Evolutionary conservation across 768 basidiomycete genomes (phyloP).

Genomic region (Lactarius akahatsu): DNA sequence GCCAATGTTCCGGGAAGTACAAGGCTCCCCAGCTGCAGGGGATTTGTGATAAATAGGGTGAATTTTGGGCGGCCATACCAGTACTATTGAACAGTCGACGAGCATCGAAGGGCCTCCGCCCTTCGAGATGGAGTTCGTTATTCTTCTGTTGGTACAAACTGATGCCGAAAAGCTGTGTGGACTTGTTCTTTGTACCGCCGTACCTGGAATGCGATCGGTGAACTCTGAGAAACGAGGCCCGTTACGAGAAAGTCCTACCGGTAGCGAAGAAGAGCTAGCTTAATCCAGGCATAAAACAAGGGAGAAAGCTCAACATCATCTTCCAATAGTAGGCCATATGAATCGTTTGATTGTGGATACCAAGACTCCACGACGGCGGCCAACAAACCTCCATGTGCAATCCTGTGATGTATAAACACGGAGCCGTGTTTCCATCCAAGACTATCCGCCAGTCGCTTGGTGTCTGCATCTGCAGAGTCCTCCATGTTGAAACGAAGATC

Average conservation of each 20-base stretch:
- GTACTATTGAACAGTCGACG: constrained; percentile 51
- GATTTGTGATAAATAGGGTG: constrained; percentile 81
- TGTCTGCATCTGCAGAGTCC: constrained; percentile 64
- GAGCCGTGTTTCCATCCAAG: constrained; percentile 62
- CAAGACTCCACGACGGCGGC: constrained; percentile 86
- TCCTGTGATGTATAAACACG: constrained; percentile 63
- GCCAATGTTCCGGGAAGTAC: constrained; percentile 89
- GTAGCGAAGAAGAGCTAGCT: constrained; percentile 76
- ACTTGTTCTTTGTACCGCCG: constrained; percentile 42
- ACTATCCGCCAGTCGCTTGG: constrained; percentile 49
- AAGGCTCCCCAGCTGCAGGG: constrained; percentile 92
- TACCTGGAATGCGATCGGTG: constrained; percentile 48
- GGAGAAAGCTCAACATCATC: constrained; percentile 87
- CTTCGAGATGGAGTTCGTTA: constrained; percentile 66
- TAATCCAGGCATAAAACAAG: constrained; percentile 81
- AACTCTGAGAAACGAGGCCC: constrained; percentile 7
- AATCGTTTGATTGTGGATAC: constrained; percentile 73
- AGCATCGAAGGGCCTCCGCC: constrained; percentile 68
- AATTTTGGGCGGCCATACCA: constrained; percentile 44
- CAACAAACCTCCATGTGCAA: constrained; percentile 77
- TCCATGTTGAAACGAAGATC: constrained; percentile 71
- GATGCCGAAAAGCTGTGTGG: constrained; percentile 66
- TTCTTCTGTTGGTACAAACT: constrained; percentile 87
- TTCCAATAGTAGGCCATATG: constrained; percentile 78
- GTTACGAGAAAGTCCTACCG: constrained; percentile 43